A percentile compares a stretch with the other conserved stretches of the same genome.
Conservation (phyloP, 1,139 yeast genomes). For the Arxiozyma heterogenica region DNA sequence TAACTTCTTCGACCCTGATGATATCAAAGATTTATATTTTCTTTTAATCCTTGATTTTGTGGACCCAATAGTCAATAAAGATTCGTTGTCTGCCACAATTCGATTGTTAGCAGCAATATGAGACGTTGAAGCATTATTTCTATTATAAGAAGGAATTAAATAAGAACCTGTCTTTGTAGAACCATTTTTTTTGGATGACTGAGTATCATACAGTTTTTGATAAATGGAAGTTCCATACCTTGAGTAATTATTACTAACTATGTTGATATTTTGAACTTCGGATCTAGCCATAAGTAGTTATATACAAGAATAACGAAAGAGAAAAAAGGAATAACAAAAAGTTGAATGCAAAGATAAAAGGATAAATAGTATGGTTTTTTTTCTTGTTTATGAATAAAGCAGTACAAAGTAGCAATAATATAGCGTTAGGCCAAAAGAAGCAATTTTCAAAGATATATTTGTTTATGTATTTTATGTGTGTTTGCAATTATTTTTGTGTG, state of each 20-base stretch:
- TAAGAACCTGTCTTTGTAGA: not conserved
- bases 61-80: slow-evolving; percentile 10
- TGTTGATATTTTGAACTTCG: slow-evolving; percentile 13
- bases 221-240: slow-evolving; percentile 27
- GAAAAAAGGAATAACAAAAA: too few relatives aligned
- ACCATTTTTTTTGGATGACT: not conserved
- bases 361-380: not conserved
- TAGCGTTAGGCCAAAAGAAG: not conserved
- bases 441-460: not conserved
- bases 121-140: not conserved
- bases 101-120: not conserved
- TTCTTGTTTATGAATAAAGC: too few relatives aligned
- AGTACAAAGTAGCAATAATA: not conserved
- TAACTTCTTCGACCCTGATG: slow-evolving; percentile 21
- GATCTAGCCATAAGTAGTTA: not conserved
- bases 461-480: too few relatives aligned
- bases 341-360: not conserved
- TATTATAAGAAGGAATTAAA: not conserved
- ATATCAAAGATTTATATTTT: slow-evolving; percentile 21
- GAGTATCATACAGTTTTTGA: slow-evolving; percentile 18
- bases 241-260: slow-evolving; percentile 23
- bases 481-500: not conserved
- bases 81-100: slow-evolving; percentile 6
- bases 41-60: slow-evolving; percentile 17
- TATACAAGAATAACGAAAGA: not conserved